A percentile compares a stretch with the other conserved stretches of the same genome.
phyloP scores from a whole-genome alignment of 805 yeast species.

The Kuraishia borneana region DNA sequence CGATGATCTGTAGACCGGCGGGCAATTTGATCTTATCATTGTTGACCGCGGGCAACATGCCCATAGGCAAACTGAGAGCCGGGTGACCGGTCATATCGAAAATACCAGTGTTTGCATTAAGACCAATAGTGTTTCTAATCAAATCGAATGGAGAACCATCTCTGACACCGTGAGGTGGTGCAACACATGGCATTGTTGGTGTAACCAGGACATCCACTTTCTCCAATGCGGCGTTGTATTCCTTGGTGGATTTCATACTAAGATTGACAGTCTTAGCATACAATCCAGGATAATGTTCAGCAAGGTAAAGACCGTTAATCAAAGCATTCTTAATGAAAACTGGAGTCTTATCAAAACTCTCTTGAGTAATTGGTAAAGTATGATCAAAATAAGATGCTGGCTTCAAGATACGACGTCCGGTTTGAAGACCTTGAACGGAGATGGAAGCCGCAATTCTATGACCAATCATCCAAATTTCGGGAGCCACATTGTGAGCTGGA shows the following conservation, averaged over 20 bases:
- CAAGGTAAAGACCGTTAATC: slow-evolving; percentile 19
- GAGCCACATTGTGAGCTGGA: slow-evolving; percentile 24
- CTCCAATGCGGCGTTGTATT: slow-evolving; percentile 18
- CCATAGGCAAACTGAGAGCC: slow-evolving; percentile 22
- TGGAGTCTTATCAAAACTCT: slow-evolving; percentile 9
- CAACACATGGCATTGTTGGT: slow-evolving; percentile 18
- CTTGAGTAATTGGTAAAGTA: slow-evolving; percentile 9
- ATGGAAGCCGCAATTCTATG: slow-evolving; percentile 14
- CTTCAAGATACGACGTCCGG: slow-evolving; percentile 13
- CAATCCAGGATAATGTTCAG: slow-evolving; percentile 20
- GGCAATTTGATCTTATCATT: slow-evolving; percentile 21
- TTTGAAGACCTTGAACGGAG: slow-evolving; percentile 8
- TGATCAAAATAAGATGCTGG: slow-evolving; percentile 10
- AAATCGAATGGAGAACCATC: slow-evolving; percentile 14
- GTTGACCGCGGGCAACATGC: slow-evolving; percentile 18
- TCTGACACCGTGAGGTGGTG: slow-evolving; percentile 16
- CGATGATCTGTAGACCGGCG: slow-evolving; percentile 23
- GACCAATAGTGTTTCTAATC: slow-evolving; percentile 19
- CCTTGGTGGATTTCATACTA: slow-evolving; percentile 19
- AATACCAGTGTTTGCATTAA: slow-evolving; percentile 23
- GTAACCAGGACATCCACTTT: slow-evolving; percentile 21
- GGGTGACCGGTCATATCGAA: slow-evolving; percentile 27
- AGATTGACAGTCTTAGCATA: slow-evolving; percentile 22
- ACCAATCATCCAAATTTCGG: slow-evolving; percentile 25
- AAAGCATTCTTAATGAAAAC: slow-evolving; percentile 12